Evolutionary conservation across 2,329 filamentous ascomycete species (phyloP), one percentile per base, ranked within the genome.

Genomic region (Periconia digitata): DNA sequence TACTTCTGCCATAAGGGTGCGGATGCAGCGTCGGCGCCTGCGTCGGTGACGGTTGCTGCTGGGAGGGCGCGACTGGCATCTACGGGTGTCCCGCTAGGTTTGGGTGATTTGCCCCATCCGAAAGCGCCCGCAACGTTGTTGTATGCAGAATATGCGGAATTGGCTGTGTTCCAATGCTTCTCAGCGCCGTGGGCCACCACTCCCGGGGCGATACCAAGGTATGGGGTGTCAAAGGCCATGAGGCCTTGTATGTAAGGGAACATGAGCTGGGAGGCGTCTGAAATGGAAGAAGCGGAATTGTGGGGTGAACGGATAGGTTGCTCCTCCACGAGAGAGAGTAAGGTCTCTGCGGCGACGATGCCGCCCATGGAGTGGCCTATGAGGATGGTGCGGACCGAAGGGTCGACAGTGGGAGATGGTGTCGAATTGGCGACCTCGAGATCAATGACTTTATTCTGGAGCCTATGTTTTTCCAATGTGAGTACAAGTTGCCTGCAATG

Each of bases 151-250:
- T 94, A 82, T 4, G 90, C 87, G 1, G 85, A 79, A 5, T 83
- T 80, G 7, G 86, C 87, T 36, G 85, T 85, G 51, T 86, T 87
- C 73, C 92, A 92, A 62, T 96, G 90, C 36, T 83, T 86, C 76
- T 97, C 91, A 6, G 92, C 92, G 50, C 86, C 85, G 68, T 92
- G 87, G 3, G 89, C 89, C n/a, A 94, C 85, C 1, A 94, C 87
- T 21, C 88, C 87, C 0, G 89, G 89, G 18, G 86, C 83, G 55
- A 92, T 90, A 48, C 89, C 88, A 1, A 94, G 80, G 69, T 89
- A 99, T 1, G 94, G 94, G 1, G 94, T 99, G 73, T 97, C 92
- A 68, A 96, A 96, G 43, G 92, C 90, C 40, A 97, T 81, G 21
- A 97, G 83, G 57, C 89, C 92, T 72, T 92, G 88, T 56, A 97